Base-by-base conservation (phyloP, 2,329 filamentous ascomycete species). In the Epichloe typhina region DNA sequence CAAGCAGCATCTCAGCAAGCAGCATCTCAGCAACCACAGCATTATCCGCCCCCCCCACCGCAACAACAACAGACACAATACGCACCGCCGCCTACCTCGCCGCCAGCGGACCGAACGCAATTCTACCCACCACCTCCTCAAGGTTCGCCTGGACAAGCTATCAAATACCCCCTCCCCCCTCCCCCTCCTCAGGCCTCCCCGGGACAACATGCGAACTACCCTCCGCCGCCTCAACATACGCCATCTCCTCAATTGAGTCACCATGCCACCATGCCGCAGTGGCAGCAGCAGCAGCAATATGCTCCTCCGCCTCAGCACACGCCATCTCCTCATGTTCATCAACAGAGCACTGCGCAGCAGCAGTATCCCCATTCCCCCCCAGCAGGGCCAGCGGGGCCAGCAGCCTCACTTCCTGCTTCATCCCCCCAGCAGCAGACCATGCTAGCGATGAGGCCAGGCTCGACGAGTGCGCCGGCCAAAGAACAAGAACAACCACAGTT, bases 41-140 rank as follows among this genome's bases (percentile, higher is more conserved):
- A 47, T 31, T 26, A 37, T 42, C 31, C 7, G 38, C 49, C 57
- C 56, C 51, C 60, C 51, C 60, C 56, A 40, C 55, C 50, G 49
- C 57, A 50, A 37, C 58, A 55, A 35, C 57, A 59, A 13, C 59
- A 70, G 53, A 68, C 69, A 47, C 69, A 66, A 54, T 75, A 73
- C 57, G 71, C 71, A 44, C 66, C 68, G 46, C 72, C 72, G 17
- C 72, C 73, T 33, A 70, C 67, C 5, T 75, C 73, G 21, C 69
- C 72, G 46, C 72, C 73, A 3, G 69, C 71, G 41, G 68, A 66
- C 59, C 67, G 69, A 54, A 64, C 69, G 21, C 70, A 69, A 44
- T 74, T 72, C 61, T 74, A 72, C 46, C 65, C 71, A 49, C 56
- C 56, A 23, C 55, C 55, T 12, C 46, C 54, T 0, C 65, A 66